Evolutionary conservation across 495 filamentous ascomycete genomes (phyloP).

Genomic region (Achaetomiella virescens): DNA sequence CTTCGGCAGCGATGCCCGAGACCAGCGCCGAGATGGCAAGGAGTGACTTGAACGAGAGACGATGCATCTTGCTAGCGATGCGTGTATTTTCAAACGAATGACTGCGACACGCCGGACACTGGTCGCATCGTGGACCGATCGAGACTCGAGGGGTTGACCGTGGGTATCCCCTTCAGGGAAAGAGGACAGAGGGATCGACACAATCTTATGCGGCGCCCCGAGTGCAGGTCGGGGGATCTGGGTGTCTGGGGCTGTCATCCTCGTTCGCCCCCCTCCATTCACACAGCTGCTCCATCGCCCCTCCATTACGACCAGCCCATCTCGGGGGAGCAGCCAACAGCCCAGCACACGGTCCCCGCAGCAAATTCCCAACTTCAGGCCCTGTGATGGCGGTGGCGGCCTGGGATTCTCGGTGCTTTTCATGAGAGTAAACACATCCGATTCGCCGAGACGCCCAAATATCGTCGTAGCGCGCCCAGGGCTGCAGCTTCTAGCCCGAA

Average conservation of each 20-base stretch:
- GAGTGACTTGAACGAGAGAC: constrained; percentile 23
- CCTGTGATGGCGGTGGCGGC: not conserved
- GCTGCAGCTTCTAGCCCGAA: constrained; percentile 8
- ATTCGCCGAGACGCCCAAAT: not conserved
- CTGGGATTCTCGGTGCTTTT: not conserved
- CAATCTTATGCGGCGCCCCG: not conserved
- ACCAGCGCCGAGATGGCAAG: constrained; percentile 20
- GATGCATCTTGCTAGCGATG: constrained; percentile 15
- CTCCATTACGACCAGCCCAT: not conserved
- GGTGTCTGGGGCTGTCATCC: too few species aligned
- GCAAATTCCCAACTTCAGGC: not conserved
- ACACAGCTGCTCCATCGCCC: too few species aligned
- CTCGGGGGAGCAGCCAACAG: not conserved
- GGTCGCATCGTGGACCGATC: constrained; percentile 3
- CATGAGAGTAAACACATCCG: not conserved
- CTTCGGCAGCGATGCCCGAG: constrained; percentile 8
- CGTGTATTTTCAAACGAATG: constrained; percentile 10
- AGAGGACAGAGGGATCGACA: constrained; percentile 6
- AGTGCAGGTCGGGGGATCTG: too few species aligned
- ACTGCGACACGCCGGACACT: constrained; percentile 1
- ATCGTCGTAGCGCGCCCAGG: constrained; percentile 2
- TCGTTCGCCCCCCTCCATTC: too few species aligned
- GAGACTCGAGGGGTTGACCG: not conserved
- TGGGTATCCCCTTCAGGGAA: not conserved
- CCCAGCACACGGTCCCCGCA: constrained; percentile 1